phyloP scores from a whole-genome alignment of 208 protist species.

The Endotrypanum monterogeii region DNA sequence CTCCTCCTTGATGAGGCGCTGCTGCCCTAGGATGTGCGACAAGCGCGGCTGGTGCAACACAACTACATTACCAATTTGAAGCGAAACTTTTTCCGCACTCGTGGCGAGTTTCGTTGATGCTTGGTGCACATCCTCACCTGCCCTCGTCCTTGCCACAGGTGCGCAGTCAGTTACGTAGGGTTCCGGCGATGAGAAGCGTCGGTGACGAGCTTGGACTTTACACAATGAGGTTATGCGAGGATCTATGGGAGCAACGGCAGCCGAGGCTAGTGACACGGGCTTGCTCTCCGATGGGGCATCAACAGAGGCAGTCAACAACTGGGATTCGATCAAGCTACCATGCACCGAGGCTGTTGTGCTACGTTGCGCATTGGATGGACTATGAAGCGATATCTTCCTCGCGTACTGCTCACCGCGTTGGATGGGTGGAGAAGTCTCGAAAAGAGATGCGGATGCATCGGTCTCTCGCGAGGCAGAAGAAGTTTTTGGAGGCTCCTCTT shows the following conservation, averaged over 20 bases:
- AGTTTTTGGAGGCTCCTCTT: background rate
- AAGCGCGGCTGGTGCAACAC: background rate
- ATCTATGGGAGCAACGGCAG: background rate
- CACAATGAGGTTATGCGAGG: background rate
- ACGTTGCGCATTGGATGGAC: background rate
- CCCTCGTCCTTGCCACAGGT: background rate
- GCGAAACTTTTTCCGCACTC: background rate
- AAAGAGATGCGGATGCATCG: background rate
- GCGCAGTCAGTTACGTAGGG: background rate
- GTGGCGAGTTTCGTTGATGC: background rate
- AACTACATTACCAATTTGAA: background rate
- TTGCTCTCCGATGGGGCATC: background rate
- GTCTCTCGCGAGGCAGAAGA: background rate
- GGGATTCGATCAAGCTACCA: background rate
- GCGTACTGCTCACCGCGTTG: background rate
- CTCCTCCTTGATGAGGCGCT: slow-evolving; percentile 33
- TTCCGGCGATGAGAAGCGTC: background rate
- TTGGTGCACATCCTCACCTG: background rate
- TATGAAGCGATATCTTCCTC: background rate
- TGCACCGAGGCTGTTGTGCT: background rate
- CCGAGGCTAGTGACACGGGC: background rate
- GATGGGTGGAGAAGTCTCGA: background rate
- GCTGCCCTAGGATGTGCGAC: slow-evolving; percentile 19
- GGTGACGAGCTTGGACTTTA: background rate
- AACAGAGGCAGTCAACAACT: background rate